phyloP scores from a whole-genome alignment of 2,329 filamentous ascomycete genomes.

The Calonectria henricotiae region DNA sequence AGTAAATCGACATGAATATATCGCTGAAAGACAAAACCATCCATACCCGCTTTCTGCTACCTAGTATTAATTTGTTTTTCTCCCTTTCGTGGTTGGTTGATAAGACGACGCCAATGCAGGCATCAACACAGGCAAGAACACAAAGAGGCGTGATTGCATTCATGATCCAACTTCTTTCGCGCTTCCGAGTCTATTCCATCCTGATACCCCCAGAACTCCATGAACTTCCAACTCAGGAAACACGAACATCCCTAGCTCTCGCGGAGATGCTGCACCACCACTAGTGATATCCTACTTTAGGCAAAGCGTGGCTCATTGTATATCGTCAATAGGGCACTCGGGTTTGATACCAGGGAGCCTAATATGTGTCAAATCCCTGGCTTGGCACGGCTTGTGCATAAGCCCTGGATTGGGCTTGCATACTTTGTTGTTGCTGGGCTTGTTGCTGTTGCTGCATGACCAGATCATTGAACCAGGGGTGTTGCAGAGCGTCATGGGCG shows the following conservation, averaged over 20 bases:
- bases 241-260: slow-evolving; percentile 22
- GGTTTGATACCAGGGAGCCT: slow-evolving; percentile 35
- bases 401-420: slow-evolving; percentile 62
- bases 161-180: slow-evolving; percentile 43
- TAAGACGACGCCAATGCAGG: slow-evolving; percentile 27
- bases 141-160: slow-evolving; percentile 33
- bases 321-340: neutral
- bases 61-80: slow-evolving; percentile 39
- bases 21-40: slow-evolving; percentile 38
- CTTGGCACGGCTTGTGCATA: slow-evolving; percentile 61
- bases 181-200: slow-evolving; percentile 47
- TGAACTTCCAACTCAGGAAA: slow-evolving; percentile 38
- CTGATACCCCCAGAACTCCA: slow-evolving; percentile 46
- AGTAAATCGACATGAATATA: slow-evolving; percentile 19
- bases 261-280: slow-evolving; percentile 26
- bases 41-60: slow-evolving; percentile 35
- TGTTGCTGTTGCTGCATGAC: slow-evolving; percentile 70
- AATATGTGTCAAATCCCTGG: slow-evolving; percentile 60
- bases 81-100: neutral
- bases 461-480: slow-evolving; percentile 92
- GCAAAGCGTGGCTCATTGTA: slow-evolving; percentile 10
- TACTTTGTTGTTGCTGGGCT: slow-evolving; percentile 55
- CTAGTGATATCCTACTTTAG: slow-evolving; percentile 3
- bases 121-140: slow-evolving; percentile 26
- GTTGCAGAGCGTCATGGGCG: slow-evolving; percentile 87